Base-by-base conservation (phyloP, 2,329 filamentous ascomycete species). In the Ceratocystis albifundus region DNA sequence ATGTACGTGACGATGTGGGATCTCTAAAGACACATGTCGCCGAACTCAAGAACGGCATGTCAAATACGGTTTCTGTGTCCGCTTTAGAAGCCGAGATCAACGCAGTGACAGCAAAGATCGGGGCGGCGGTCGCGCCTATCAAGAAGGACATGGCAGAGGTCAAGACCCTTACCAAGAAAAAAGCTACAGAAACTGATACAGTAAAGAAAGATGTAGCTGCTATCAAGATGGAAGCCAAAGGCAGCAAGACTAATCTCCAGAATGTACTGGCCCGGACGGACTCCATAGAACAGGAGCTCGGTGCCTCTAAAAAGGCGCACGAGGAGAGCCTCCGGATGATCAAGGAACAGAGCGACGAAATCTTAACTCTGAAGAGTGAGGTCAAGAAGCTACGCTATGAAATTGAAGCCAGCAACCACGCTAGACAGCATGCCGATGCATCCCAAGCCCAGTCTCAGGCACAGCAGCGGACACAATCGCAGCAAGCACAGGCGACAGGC, bases 361-460 rank as follows among this genome's bases (percentile, higher is more conserved):
- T 69, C 12, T 57, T 70, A 1, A 70, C 72, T n/a, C 20, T 65
- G 2, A 67, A 70, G 2, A 68, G 71, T 1, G 70, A 71, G 32
- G 69, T 72, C 22, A 53, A 64, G 62, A 53, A 64, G 45, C 45
- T 64, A 8, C 62, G 62, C 41, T 46, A 50, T 20, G 62, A 64
- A 36, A 64, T 64, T 20, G 70, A 74, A 50, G 72, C 70, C 1
- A 70, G 72, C 20, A 76, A 78, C 55, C 68, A 76, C 20, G 69
- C 70, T 1, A 66, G 71, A 45, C 70, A 73, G 50, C 69, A 76
- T 12, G 71, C 71, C 44, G 69, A 73, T 6, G 72, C 73, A 12
- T 46, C 75, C 15, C 70, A 70, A 1, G 69, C 71, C 22, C 69
- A 74, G 12, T 71, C 70, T n/a, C 67, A 71, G 65, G 66, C 65